Base-by-base conservation (phyloP, 2,329 filamentous ascomycete genomes). In the Sarocladium strictum region DNA sequence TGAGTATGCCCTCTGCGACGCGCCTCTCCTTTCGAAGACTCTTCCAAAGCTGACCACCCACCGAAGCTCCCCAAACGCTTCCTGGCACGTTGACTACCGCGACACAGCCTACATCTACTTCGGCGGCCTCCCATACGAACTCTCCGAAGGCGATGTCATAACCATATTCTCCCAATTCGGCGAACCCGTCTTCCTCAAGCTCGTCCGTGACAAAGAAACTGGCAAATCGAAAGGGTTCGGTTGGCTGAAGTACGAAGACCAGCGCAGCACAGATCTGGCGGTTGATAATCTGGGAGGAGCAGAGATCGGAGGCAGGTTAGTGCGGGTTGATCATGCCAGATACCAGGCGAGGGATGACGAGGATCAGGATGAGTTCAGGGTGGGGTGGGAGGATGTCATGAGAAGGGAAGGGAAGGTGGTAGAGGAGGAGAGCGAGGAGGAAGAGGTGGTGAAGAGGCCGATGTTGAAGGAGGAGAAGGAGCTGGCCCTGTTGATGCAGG, bases 171-270 rank as follows among this genome's bases (percentile, higher is more conserved):
- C 91, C 6, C 94, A 99, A 69, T 99, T 87, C 67, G 94, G 94
- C 63, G 93, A 97, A 67, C 95, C 95, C 2, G 89, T 92, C 2
- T 95, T 93, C 72, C 79, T 99, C 56, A 95, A 97, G 64, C 83
- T 99, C 12, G 85, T 87, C 49, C 90, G 94, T 65, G 94, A 99
- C 77, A 94, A 94, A 67, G 95, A 97, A 68, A 95, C 92, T 0
- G 94, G 94, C 58, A 97, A 96, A 72, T 95, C 89, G 58, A 88
- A 87, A 61, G 94, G 94, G 0, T 99, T 97, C 67, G 91, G 88
- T 2, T 99, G 95, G 79, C 79, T 99, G 56, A 99, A 99, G 68
- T 99, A 97, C 71, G 94, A 99, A 69, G 93, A 99, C 70, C 94
- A 99, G 75, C 81, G 93, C 62, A 97, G 92, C 72, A 95, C 90